These are phyloP conservation scores for Rhizodiscina lignyota DNA, from an alignment of 495 filamentous ascomycete species.

Conservation along the genomic window DNA sequence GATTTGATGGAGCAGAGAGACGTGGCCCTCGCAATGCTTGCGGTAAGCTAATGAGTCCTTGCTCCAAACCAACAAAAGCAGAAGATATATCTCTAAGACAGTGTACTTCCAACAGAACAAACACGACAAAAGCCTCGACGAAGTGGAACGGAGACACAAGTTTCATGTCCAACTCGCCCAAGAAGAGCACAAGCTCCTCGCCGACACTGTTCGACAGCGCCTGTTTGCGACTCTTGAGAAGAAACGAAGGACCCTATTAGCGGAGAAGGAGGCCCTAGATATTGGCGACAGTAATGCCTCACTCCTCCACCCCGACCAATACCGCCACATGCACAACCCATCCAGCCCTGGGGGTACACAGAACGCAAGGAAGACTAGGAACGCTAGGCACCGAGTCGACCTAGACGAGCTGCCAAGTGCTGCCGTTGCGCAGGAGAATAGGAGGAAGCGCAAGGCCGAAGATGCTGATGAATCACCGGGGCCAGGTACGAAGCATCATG, in stretches of 20 bases:
- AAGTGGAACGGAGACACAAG: constrained; percentile 33
- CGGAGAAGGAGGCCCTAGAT: constrained; percentile 80
- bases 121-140: constrained; percentile 30
- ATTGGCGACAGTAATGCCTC: constrained; percentile 77
- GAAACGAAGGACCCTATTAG: constrained; percentile 59
- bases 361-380: constrained; percentile 65
- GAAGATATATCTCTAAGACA: no score
- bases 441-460: constrained; percentile 65
- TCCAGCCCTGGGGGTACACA: constrained; percentile 67
- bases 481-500: constrained; percentile 32
- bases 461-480: constrained; percentile 39
- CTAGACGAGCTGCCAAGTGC: constrained; percentile 49
- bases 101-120: no score
- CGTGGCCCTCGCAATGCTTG: constrained; percentile 52
- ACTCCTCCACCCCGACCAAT: constrained; percentile 83
- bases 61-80: no score
- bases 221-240: constrained; percentile 59
- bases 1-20: constrained; percentile 72
- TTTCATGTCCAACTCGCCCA: constrained; percentile 60
- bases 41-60: constrained; percentile 39
- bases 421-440: constrained; percentile 40
- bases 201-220: constrained; percentile 65
- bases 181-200: constrained; percentile 64
- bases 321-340: constrained; percentile 41
- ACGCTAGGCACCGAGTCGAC: constrained; percentile 40